These are phyloP conservation scores for Adansonia digitata DNA, from an alignment of 345 rosid genomes.

Conservation along the genomic window DNA sequence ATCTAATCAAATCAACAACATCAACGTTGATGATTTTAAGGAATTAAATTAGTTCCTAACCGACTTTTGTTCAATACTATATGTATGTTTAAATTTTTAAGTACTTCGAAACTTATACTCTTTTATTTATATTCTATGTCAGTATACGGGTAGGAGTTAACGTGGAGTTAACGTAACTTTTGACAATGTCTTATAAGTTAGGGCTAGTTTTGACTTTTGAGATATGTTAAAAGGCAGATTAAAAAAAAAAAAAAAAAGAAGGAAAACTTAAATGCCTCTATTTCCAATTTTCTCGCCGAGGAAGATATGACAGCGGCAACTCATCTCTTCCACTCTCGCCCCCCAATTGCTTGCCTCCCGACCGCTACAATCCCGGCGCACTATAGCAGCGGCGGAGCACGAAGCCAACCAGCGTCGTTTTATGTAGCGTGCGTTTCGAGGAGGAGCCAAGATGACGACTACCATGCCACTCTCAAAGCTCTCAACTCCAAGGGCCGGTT, in stretches of 20 bases:
- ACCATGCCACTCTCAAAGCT: constrained; percentile 73
- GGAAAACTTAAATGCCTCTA: neutral
- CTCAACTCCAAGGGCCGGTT: constrained; percentile 81
- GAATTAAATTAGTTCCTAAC: too few relatives aligned
- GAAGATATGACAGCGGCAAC: constrained; percentile 23
- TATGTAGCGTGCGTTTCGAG: constrained; percentile 31
- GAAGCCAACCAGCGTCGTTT: constrained; percentile 3
- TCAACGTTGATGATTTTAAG: too few relatives aligned
- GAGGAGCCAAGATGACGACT: constrained; percentile 61
- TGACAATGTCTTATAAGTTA: too few relatives aligned
- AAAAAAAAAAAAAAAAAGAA: neutral
- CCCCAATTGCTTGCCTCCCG: constrained; percentile 20
- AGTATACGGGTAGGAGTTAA: too few relatives aligned
- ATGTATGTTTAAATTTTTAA: too few relatives aligned
- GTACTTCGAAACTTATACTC: too few relatives aligned
- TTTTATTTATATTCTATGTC: too few relatives aligned
- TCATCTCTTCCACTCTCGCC: constrained; percentile 23
- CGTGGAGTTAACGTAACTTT: too few relatives aligned
- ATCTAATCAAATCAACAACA: too few relatives aligned
- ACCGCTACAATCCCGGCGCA: constrained; percentile 11
- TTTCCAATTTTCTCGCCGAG: constrained; percentile 13
- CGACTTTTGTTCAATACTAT: too few relatives aligned
- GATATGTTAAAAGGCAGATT: neutral
- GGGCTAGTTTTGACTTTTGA: too few relatives aligned
- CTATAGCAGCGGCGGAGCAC: neutral